Base-by-base conservation (phyloP, 176 grass and related monocot species). In the Carex kokanica region DNA sequence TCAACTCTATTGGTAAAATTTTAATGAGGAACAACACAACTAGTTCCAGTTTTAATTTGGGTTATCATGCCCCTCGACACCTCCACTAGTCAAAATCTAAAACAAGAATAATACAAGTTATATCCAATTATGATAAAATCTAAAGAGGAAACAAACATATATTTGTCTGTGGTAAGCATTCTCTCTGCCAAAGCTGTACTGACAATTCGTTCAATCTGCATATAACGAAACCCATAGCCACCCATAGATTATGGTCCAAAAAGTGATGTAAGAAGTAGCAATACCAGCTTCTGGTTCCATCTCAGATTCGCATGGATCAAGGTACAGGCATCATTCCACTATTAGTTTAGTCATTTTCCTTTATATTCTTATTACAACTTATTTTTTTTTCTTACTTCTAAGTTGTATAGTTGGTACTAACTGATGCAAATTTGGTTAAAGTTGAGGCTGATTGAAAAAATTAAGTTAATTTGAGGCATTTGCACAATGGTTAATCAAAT, bases 131-230 rank as follows among this genome's bases (percentile, higher is more conserved):
- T 45, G 68, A 47, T 23, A 23, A 17, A 78, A 79, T 8, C n/a
- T 40, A 24, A 23, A 23, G 34, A 89, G 64, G 91, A 94, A 38
- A 94, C 77, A 83, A 94, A 94, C 86, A 92, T 88, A 72, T 86
- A 43, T 79, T 94, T 94, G 24, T 94, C 88, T 0, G 91, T 85
- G 18, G 88, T 94, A 71, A 90, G 71, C 88, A 94, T 83, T 82
- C 88, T 93, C 32, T 86, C 83, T 18, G 90, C 86, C 3, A 86
- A 41, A 69, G 56, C 78, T 2, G 86, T 86, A 41, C 88, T 88
- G 20, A 89, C 88, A 75, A 94, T 90, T 66, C 85, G 83, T 78
- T 92, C 90, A 60, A 97, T 41, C 91, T 97, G 90, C 72, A 86
- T 86, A 79, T 81, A 81, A 40, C 29, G 16, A 87, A n/a, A 3